These are phyloP conservation scores for Sequoiadendron giganteum DNA, from an alignment of 75 land plant species.

Conservation along the genomic window DNA sequence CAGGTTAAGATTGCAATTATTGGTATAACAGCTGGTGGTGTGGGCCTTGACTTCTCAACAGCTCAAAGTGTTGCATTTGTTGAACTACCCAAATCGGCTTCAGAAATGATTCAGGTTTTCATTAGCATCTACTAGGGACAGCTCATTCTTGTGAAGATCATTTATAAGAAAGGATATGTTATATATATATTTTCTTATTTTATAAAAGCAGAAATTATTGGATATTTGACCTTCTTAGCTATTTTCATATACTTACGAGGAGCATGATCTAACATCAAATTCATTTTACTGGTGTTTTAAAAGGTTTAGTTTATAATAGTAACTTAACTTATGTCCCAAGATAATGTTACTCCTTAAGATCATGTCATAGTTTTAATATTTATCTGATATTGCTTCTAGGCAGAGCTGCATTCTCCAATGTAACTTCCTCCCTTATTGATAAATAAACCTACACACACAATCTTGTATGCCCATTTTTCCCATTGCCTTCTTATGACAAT, in stretches of 20 bases:
- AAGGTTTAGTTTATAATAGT: not conserved
- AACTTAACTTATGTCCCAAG: not conserved
- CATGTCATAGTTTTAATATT: not conserved
- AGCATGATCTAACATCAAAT: not conserved
- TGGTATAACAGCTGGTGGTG: slow-evolving; percentile 87
- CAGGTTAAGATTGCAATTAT: slow-evolving; percentile 89
- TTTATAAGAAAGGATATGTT: not conserved
- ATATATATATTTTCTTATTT: not conserved
- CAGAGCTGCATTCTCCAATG: not conserved
- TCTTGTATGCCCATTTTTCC: no score
- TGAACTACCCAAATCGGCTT: slow-evolving; percentile 77
- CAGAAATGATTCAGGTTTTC: slow-evolving; percentile 81
- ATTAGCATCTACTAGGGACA: not conserved
- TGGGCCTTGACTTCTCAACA: slow-evolving; percentile 85
- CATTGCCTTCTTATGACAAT: not conserved
- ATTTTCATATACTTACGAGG: not conserved
- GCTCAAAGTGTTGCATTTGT: slow-evolving; percentile 83
- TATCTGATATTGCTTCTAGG: not conserved
- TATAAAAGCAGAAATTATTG: not conserved
- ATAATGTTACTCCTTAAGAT: not conserved
- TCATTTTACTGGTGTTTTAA: not conserved
- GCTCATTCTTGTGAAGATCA: not conserved
- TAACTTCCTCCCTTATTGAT: no score
- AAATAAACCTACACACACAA: no score
- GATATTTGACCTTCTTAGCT: not conserved